phyloP scores from a whole-genome alignment of 2,329 filamentous ascomycete species.

The Aspergillus brasiliensis region DNA sequence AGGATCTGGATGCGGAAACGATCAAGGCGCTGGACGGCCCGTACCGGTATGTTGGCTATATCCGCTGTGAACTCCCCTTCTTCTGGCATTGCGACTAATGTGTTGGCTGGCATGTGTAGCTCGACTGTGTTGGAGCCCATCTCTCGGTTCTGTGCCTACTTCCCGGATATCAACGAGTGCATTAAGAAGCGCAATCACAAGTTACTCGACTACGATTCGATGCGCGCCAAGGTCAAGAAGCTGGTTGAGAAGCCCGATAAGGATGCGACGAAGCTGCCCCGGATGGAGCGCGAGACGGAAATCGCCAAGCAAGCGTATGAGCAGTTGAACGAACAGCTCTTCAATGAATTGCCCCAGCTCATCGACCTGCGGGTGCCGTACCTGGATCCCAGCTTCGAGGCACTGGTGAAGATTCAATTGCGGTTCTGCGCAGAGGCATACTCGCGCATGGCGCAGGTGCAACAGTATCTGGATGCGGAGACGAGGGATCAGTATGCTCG shows the following conservation, averaged over 20 bases:
- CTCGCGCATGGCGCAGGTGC: constrained; percentile 96
- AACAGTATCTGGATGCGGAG: constrained; percentile 95
- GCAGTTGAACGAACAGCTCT: constrained; percentile 94
- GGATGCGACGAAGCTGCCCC: constrained; percentile 92
- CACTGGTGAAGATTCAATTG: constrained; percentile 96
- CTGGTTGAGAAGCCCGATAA: constrained; percentile 98
- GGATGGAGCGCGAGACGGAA: constrained; percentile 93
- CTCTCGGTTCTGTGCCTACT: constrained; percentile 94
- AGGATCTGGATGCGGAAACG: constrained; percentile 95
- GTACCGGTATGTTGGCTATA: constrained; percentile 63
- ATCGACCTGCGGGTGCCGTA: constrained; percentile 97
- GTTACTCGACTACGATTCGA: constrained; percentile 94
- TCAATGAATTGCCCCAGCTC: constrained; percentile 86
- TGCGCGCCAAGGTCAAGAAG: constrained; percentile 95
- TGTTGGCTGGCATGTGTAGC: constrained; percentile 44
- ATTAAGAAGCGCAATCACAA: constrained; percentile 99
- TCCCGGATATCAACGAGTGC: constrained; percentile 98
- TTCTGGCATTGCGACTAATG: too few relatives aligned
- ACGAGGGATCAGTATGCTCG: constrained; percentile 95
- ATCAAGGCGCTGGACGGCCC: constrained; percentile 98
- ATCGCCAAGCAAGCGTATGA: constrained; percentile 93
- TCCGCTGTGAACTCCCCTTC: background rate
- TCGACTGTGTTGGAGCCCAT: constrained; percentile 96
- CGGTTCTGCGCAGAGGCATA: constrained; percentile 98
- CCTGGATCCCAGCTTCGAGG: constrained; percentile 94